Conservation (phyloP, 2,329 filamentous ascomycete species). For the Cryoendolithus antarcticus region DNA sequence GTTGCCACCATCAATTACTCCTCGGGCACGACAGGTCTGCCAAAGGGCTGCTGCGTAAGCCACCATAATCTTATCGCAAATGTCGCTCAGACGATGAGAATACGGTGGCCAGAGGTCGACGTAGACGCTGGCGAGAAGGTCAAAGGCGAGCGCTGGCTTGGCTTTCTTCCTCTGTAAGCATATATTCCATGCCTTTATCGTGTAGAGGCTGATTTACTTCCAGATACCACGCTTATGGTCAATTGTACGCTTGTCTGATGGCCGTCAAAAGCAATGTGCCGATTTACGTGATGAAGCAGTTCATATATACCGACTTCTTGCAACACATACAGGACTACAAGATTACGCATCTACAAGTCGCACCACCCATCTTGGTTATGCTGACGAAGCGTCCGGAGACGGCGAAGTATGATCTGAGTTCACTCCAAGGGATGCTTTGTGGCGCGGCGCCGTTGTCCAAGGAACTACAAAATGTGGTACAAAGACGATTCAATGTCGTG, state of each 20-base stretch:
- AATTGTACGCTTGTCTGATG: conserved; percentile 56
- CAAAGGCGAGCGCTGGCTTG: conserved; percentile 35
- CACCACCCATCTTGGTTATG: conserved; percentile 63
- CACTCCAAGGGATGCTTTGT: conserved; percentile 45
- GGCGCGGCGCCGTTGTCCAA: conserved; percentile 55
- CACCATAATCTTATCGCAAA: conserved; percentile 68
- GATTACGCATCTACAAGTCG: conserved; percentile 54
- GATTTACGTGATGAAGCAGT: conserved; percentile 67
- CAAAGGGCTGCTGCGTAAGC: conserved; percentile 75
- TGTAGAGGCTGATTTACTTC: conserved; percentile 38
- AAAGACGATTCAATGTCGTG: conserved; percentile 32
- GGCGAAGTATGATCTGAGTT: conserved; percentile 55
- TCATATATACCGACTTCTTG: conserved; percentile 63
- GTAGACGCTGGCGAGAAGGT: conserved; percentile 17
- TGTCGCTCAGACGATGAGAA: conserved; percentile 41
- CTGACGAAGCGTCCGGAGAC: conserved; percentile 60
- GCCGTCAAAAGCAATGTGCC: conserved; percentile 45
- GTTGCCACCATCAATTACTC: conserved; percentile 66
- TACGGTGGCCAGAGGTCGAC: conserved; percentile 15
- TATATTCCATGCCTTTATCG: conserved; percentile 37
- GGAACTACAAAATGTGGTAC: conserved; percentile 36
- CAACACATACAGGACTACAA: conserved; percentile 53
- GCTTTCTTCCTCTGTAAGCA: conserved; percentile 26
- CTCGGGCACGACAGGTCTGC: conserved; percentile 65
- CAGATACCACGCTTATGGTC: conserved; percentile 40